Conservation (phyloP, 768 basidiomycete genomes). For the Lactifluus hygrophoroides region DNA sequence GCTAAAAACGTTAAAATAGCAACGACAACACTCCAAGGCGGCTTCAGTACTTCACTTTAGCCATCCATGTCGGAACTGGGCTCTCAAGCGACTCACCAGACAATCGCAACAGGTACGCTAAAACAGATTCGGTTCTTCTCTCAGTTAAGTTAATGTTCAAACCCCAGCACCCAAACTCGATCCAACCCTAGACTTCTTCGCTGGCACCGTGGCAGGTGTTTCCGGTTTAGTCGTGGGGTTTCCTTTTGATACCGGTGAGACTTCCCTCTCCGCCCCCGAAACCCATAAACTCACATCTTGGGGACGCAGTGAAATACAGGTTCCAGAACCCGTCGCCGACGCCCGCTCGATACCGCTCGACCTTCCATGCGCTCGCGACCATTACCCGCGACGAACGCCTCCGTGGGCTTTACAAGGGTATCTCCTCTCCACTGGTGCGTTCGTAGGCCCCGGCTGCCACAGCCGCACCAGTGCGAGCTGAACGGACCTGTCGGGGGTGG, state of each 20-base stretch:
- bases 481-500: background rate
- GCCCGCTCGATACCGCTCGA: constrained; percentile 51
- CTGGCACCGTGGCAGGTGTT: constrained; percentile 59
- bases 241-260: constrained; percentile 29
- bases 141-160: too few species aligned
- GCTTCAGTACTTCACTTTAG: too few species aligned
- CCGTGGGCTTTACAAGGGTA: constrained; percentile 63
- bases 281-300: too few species aligned
- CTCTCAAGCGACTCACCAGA: too few species aligned
- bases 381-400: constrained; percentile 67
- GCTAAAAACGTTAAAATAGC: too few species aligned
- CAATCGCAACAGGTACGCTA: too few species aligned
- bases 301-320: constrained; percentile 83
- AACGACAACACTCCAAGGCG: too few species aligned
- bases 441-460: constrained; percentile 21
- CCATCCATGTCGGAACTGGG: too few species aligned
- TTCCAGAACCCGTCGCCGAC: constrained; percentile 59
- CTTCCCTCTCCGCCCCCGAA: background rate
- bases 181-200: constrained; percentile 68
- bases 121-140: too few species aligned
- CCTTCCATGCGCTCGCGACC: constrained; percentile 52
- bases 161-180: too few species aligned
- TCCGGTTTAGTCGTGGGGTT: constrained; percentile 27
- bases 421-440: constrained; percentile 77
- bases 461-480: background rate